A percentile compares a stretch with the other conserved stretches of the same genome.
Conservation (phyloP, 2,329 filamentous ascomycete genomes). For the Pseudocercospora eumusae region DNA sequence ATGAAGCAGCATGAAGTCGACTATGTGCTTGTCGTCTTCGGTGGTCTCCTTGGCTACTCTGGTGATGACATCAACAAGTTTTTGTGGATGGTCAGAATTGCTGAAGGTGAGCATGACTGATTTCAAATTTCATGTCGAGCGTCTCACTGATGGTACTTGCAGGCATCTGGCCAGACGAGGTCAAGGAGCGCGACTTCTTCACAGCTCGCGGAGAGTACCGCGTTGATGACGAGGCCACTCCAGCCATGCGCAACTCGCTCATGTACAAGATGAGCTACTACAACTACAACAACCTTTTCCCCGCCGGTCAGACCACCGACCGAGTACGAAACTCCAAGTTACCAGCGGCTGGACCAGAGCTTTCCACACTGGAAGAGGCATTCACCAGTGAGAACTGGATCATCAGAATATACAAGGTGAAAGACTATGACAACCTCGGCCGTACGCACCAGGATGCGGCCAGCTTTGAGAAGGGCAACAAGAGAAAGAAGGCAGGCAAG, state of each 20-base stretch:
- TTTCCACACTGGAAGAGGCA: constrained; percentile 90
- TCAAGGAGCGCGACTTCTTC: constrained; percentile 96
- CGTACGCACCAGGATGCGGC: constrained; percentile 74
- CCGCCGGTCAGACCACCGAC: constrained; percentile 83
- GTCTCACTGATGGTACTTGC: constrained; percentile 17
- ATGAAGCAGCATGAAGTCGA: constrained; percentile 98
- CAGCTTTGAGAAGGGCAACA: constrained; percentile 75
- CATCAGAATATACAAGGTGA: constrained; percentile 99
- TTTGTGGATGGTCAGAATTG: constrained; percentile 99
- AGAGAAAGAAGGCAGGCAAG: constrained; percentile 77
- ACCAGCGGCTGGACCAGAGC: constrained; percentile 79
- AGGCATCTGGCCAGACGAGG: constrained; percentile 95
- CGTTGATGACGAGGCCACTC: constrained; percentile 88
- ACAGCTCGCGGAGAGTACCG: constrained; percentile 91
- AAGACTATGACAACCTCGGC: constrained; percentile 94
- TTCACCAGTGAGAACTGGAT: constrained; percentile 99
- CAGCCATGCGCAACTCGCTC: constrained; percentile 98
- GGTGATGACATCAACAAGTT: constrained; percentile 99
- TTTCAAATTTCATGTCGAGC: constrained; percentile 15
- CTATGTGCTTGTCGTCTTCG: constrained; percentile 97
- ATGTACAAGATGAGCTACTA: constrained; percentile 99
- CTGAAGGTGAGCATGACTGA: constrained; percentile 66
- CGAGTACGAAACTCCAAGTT: constrained; percentile 80
- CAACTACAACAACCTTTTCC: constrained; percentile 93
- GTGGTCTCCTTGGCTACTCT: constrained; percentile 92